Evolutionary conservation across 768 basidiomycete genomes (phyloP).

Genomic region (Pleurotus pulmonarius): DNA sequence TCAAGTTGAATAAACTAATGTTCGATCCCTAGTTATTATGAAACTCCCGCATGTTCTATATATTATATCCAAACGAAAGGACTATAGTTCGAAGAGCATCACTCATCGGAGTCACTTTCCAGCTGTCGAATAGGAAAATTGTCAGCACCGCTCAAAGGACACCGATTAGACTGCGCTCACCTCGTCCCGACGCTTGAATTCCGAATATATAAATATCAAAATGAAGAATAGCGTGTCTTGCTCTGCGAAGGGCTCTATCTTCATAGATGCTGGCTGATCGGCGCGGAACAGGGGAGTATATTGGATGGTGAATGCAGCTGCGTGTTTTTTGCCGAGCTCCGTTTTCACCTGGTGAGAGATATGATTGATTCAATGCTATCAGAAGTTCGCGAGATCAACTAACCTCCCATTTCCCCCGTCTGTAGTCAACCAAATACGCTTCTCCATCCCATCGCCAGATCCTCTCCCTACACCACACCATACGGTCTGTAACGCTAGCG

Average conservation of each 20-base stretch:
- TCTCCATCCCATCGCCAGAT: constrained; percentile 4
- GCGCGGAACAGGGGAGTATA: neutral
- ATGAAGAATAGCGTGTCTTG: neutral
- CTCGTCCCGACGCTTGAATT: neutral
- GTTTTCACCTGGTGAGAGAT: neutral
- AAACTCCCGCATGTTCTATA: too few species aligned
- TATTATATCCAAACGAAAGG: too few species aligned
- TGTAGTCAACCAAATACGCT: neutral
- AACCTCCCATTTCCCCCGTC: neutral
- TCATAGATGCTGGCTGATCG: neutral
- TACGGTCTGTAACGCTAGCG: neutral
- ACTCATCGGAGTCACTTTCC: too few species aligned
- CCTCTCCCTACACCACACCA: neutral
- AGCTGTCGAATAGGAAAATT: too few species aligned
- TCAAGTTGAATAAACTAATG: too few species aligned
- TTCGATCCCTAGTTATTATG: too few species aligned
- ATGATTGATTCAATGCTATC: neutral
- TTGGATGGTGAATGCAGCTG: neutral
- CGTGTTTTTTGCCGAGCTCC: neutral
- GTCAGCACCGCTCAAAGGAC: too few species aligned
- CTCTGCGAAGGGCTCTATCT: neutral
- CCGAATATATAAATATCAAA: neutral
- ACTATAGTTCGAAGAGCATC: too few species aligned
- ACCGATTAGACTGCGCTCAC: neutral
- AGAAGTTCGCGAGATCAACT: neutral